phyloP scores from a whole-genome alignment of 768 basidiomycete genomes.

The Serendipita sp. region DNA sequence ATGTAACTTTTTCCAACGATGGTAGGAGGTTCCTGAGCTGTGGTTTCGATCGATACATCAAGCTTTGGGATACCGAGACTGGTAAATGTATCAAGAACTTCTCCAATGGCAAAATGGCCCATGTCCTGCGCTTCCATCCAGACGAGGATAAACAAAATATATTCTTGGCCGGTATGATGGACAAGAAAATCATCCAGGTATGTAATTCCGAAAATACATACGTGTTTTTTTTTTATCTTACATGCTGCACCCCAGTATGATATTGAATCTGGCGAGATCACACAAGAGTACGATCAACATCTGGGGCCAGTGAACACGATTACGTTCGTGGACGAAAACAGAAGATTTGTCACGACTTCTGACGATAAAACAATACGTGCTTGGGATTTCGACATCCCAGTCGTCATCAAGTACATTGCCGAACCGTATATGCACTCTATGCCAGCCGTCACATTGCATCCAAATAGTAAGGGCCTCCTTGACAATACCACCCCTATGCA shows the following conservation, averaged over 20 bases:
- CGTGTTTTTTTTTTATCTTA: background rate
- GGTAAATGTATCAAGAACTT: constrained; percentile 95
- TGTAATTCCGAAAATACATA: constrained; percentile 11
- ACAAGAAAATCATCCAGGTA: constrained; percentile 98
- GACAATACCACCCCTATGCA: background rate
- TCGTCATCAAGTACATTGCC: constrained; percentile 98
- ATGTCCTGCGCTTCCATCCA: constrained; percentile 89
- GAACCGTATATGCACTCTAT: constrained; percentile 99
- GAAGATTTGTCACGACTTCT: constrained; percentile 93
- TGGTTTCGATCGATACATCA: constrained; percentile 92
- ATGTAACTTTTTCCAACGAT: constrained; percentile 88
- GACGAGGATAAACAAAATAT: constrained; percentile 91
- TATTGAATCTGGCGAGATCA: constrained; percentile 85
- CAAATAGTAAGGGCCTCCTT: constrained; percentile 56
- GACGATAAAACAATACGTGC: constrained; percentile 98
- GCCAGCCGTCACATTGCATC: constrained; percentile 93
- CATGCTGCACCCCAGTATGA: constrained; percentile 50
- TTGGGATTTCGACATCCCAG: constrained; percentile 99
- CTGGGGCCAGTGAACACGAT: constrained; percentile 96
- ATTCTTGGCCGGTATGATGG: constrained; percentile 95
- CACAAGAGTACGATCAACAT: constrained; percentile 98
- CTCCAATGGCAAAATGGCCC: constrained; percentile 93
- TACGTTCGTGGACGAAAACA: constrained; percentile 95
- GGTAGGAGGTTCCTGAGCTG: constrained; percentile 82
- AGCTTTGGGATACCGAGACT: constrained; percentile 98